phyloP scores from a whole-genome alignment of 2,329 filamentous ascomycete genomes.

The Aotearoamyces nothofagi region DNA sequence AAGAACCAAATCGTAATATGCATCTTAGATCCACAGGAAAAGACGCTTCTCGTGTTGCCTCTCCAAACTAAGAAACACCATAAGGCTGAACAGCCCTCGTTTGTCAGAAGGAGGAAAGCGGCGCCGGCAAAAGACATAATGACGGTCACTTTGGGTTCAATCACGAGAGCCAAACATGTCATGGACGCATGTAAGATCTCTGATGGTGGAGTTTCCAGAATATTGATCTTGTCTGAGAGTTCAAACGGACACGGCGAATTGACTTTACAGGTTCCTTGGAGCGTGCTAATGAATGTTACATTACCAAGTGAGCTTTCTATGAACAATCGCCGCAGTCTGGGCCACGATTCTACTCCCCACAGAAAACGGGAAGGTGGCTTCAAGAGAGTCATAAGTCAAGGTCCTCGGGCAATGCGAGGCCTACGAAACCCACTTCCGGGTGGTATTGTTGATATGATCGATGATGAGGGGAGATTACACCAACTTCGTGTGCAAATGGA shows the following conservation, averaged over 20 bases:
- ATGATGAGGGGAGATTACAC: slow-evolving; percentile 45
- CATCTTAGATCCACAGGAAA: slow-evolving; percentile 54
- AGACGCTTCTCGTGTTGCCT: slow-evolving; percentile 50
- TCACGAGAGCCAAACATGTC: slow-evolving; percentile 42
- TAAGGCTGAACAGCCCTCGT: slow-evolving; percentile 3
- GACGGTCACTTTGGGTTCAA: slow-evolving; percentile 12
- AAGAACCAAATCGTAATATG: slow-evolving; percentile 46
- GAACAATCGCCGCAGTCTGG: slow-evolving; percentile 43
- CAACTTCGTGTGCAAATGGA: slow-evolving; percentile 53
- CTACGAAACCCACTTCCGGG: slow-evolving; percentile 41
- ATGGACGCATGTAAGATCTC: slow-evolving; percentile 58
- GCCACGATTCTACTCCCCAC: slow-evolving; percentile 35
- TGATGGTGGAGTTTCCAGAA: slow-evolving; percentile 51
- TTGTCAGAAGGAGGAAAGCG: slow-evolving; percentile 5
- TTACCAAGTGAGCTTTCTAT: slow-evolving; percentile 41
- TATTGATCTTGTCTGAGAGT: slow-evolving; percentile 54
- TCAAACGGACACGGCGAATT: slow-evolving; percentile 48
- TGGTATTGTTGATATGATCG: slow-evolving; percentile 51
- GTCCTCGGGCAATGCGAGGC: slow-evolving; percentile 21
- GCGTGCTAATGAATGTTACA: slow-evolving; percentile 49
- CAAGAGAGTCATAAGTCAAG: slow-evolving; percentile 27
- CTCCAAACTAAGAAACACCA: slow-evolving; percentile 31
- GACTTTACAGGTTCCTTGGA: slow-evolving; percentile 64
- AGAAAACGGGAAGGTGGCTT: slow-evolving; percentile 35
- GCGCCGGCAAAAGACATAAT: slow-evolving; percentile 17